phyloP scores from a whole-genome alignment of 495 filamentous ascomycete genomes.

The Penicillium odoratum region DNA sequence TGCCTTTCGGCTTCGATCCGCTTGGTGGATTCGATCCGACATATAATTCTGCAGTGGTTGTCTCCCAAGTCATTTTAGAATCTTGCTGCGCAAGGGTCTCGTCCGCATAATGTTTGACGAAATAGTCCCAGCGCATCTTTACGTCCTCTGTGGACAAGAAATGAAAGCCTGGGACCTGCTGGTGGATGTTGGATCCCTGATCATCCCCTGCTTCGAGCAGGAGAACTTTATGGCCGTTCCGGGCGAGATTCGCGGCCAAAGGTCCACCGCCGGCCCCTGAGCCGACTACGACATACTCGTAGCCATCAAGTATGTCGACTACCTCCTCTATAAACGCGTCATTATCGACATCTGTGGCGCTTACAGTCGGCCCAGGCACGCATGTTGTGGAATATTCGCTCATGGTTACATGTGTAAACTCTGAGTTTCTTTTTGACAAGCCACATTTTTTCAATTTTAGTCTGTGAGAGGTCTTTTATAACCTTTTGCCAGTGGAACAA shows the following conservation, averaged over 20 bases:
- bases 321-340: no score
- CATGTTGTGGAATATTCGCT: no score
- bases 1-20: constrained; percentile 39
- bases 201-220: constrained; percentile 66
- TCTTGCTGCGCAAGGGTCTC: constrained; percentile 37
- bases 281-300: constrained; percentile 69
- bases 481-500: no score
- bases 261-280: constrained; percentile 65
- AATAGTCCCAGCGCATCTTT: constrained; percentile 45
- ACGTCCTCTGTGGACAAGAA: constrained; percentile 37
- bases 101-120: constrained; percentile 46
- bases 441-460: no score
- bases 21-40: constrained; percentile 39
- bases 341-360: no score
- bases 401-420: no score
- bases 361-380: no score
- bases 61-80: constrained; percentile 43
- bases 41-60: constrained; percentile 37
- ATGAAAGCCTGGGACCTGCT: constrained; percentile 41
- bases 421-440: no score
- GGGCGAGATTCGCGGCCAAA: constrained; percentile 60
- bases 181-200: constrained; percentile 41
- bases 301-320: constrained; percentile 21
- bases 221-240: constrained; percentile 58
- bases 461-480: no score